Evolutionary conservation across 2,329 filamentous ascomycete genomes (phyloP), one percentile per base, ranked within the genome.

Genomic region (Aspergillus chevalieri): DNA sequence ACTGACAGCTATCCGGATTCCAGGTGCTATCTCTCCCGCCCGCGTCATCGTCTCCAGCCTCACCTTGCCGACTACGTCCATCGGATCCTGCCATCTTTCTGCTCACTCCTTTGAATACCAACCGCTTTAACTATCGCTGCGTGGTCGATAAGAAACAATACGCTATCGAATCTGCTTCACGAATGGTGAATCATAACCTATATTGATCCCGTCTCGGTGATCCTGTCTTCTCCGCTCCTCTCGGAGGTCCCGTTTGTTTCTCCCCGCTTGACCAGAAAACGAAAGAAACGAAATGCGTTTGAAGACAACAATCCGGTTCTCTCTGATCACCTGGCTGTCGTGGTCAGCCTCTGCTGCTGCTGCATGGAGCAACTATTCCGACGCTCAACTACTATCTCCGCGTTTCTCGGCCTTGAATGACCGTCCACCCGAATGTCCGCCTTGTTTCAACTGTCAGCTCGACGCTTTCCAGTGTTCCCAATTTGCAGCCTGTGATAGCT

Each of bases 371-470:
- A 86, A 84, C 65, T 83, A 81, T 60, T 82, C 82, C 47, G 78
- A 79, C 46, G 66, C 78, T 55, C 58, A 80, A 82, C 57, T 82
- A 79, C 71, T 74, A 81, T 65, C 81, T 77, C 81, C 82, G 39
- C 82, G 87, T 65, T 76, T 90, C 64, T 80, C 85, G 34, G 73
- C 91, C 43, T 81, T 88, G 71, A 85, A 82, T 57, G 83, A 86
- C 61, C 81, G 88, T 45, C 86, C 89, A 6, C 62, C 67, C 46
- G 61, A 71, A 28, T 77, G 61, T 50, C 68, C 65, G 8, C 63
- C 60, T 57, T 92, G 93, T 76, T 98, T 98, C 79, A 97, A 98
- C 80, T 98, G 93, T 74, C 87, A 96, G 51, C 81, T 98, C 14
- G 91, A 93, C 24, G 89, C 88, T 54, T 94, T 95, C 69, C 84